Evolutionary conservation across 192 early-diverging fungal genomes (phyloP).

Genomic region (Coemansia sp.): DNA sequence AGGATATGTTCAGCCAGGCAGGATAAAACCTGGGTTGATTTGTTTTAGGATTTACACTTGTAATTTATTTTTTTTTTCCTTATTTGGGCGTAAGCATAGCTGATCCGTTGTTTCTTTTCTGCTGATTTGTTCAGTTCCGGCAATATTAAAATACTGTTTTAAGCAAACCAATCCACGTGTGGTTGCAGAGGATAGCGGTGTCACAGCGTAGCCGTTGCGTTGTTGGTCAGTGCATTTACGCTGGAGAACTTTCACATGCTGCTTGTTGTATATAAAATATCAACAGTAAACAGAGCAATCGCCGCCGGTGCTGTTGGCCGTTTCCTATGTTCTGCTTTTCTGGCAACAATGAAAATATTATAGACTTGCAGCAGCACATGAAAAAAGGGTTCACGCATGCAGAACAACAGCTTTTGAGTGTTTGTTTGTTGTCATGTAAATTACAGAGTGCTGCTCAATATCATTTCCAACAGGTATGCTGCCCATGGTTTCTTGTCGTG

Average conservation of each 20-base stretch:
- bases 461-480: no score
- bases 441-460: not conserved
- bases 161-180: not conserved
- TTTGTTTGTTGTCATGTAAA: not conserved
- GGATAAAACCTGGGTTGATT: conserved; percentile 9
- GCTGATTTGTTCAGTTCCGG: not conserved
- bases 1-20: conserved; percentile 34
- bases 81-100: no score
- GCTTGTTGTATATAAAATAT: not conserved
- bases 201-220: not conserved
- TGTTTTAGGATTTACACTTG: not conserved
- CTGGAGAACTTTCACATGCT: not conserved
- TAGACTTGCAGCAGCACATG: no score
- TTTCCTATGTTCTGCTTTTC: no score
- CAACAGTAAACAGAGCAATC: not conserved
- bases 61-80: not conserved
- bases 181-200: not conserved
- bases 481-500: no score
- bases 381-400: not conserved
- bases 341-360: no score
- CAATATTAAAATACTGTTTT: not conserved
- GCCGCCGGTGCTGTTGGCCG: not conserved
- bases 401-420: no score
- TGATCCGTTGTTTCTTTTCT: no score
- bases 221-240: not conserved